A percentile compares a stretch with the other conserved stretches of the same genome.
Evolutionary conservation across 441 rosid species (phyloP).

Genomic region (Populus hybrid): DNA sequence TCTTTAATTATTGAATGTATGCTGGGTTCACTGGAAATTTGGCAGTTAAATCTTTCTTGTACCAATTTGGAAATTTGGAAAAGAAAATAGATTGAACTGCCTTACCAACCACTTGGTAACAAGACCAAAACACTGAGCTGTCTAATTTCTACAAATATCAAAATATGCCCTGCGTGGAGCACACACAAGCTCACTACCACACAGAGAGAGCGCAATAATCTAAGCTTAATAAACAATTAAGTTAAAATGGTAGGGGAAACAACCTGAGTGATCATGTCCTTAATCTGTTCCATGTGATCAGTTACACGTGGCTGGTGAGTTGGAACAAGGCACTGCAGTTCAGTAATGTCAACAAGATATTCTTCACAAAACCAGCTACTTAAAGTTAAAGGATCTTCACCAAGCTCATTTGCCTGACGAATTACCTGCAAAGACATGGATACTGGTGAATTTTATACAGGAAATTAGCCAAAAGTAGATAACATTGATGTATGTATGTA

Average conservation of each 20-base stretch:
- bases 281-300: constrained; percentile 74
- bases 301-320: constrained; percentile 83
- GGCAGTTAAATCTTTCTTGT: not conserved
- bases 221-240: not conserved
- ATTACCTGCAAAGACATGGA: constrained; percentile 55
- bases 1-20: not conserved
- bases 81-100: too few species aligned
- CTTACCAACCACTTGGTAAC: too few species aligned
- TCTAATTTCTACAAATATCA: too few species aligned
- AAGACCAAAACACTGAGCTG: too few species aligned
- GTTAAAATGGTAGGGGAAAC: constrained; percentile 16
- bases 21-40: not conserved
- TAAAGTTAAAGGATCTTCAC: constrained; percentile 69
- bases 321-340: constrained; percentile 75
- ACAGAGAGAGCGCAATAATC: not conserved
- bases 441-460: constrained; percentile 1
- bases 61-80: too few species aligned
- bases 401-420: constrained; percentile 57
- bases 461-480: not conserved
- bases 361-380: constrained; percentile 70
- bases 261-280: constrained; percentile 69
- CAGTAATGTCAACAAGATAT: constrained; percentile 66
- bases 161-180: too few species aligned
- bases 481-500: not conserved
- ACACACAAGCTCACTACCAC: not conserved